Base-by-base conservation (phyloP, 768 basidiomycete genomes). In the Erythrobasidium yunnanense region DNA sequence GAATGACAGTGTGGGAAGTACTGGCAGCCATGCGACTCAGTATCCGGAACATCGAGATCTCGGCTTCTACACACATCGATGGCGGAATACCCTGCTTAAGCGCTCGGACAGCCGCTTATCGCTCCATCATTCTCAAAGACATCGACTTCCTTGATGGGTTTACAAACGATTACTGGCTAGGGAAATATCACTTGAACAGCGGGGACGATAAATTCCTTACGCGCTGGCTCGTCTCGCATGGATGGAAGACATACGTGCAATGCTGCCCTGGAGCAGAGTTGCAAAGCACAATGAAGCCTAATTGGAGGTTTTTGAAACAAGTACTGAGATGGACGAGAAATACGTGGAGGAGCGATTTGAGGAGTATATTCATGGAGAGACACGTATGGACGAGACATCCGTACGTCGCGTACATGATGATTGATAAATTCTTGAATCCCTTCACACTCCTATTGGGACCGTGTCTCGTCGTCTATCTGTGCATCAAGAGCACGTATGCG, bases 251-350 rank as follows among this genome's bases (percentile, higher is more conserved):
- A n/a, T 91, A 89, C 75, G 87, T 92, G 32, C 88, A 90, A 74
- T 75, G 76, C 5, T 76, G 76, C 65, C 73, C 75, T 60, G 77
- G 76, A 66, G 77, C 77, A 27, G 90, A 92, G 77, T 78, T 92
- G 15, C 78, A 90, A 67, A 87, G 85, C 74, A 92, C 90, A 55
- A 96, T 92, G 90, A 93, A 93, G 77, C 89, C 89, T 27, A 88
- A 93, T 77, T 93, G 90, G 90, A 81, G 88, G 56, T 93, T 93
- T 79, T 78, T 92, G 77, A 90, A 91, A 78, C 91, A 93, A 75
- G 90, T 92, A 13, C 77, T 93, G 57, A 79, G 90, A 69, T 92
- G 90, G 90, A 93, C 90, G 17, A 78, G 90, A 68, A 93, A 93
- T 78, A 93, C 90, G 1, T 93, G 91, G 90, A 79, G 90, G 55